phyloP scores from a whole-genome alignment of 352 stramenopile species.

The Peronospora belbahrii region DNA sequence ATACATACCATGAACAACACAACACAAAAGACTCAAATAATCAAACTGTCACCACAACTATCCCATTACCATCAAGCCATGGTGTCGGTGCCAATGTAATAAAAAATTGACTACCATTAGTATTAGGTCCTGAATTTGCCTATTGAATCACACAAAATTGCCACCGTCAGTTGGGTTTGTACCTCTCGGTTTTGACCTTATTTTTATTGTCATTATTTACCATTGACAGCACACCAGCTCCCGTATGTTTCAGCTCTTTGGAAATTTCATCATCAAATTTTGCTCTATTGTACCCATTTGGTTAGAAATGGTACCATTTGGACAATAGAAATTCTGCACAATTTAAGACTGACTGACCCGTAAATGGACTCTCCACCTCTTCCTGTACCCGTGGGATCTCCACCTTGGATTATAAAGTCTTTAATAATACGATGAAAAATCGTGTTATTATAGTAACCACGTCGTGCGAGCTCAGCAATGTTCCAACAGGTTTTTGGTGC shows the following conservation, averaged over 20 bases:
- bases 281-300: conserved; percentile 29
- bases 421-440: conserved; percentile 95
- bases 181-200: too few species aligned
- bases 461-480: conserved; percentile 84
- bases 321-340: too few species aligned
- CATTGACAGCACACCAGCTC: conserved; percentile 87
- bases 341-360: too few species aligned
- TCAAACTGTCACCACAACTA: too few species aligned
- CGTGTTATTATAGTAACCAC: conserved; percentile 93
- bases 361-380: conserved; percentile 89
- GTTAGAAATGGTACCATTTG: too few species aligned
- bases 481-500: conserved; percentile 91
- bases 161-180: too few species aligned
- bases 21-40: too few species aligned
- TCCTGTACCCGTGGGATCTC: conserved; percentile 91
- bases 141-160: conserved; percentile 10
- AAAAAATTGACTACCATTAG: conserved; percentile 93
- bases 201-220: conserved; percentile 22
- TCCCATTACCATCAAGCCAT: conserved; percentile 83
- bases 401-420: conserved; percentile 96
- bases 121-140: conserved; percentile 88
- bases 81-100: conserved; percentile 89
- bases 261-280: conserved; percentile 94
- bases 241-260: conserved; percentile 90
- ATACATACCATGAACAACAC: background rate